phyloP scores from a whole-genome alignment of 768 basidiomycete species.

The Suillus occidentalis region DNA sequence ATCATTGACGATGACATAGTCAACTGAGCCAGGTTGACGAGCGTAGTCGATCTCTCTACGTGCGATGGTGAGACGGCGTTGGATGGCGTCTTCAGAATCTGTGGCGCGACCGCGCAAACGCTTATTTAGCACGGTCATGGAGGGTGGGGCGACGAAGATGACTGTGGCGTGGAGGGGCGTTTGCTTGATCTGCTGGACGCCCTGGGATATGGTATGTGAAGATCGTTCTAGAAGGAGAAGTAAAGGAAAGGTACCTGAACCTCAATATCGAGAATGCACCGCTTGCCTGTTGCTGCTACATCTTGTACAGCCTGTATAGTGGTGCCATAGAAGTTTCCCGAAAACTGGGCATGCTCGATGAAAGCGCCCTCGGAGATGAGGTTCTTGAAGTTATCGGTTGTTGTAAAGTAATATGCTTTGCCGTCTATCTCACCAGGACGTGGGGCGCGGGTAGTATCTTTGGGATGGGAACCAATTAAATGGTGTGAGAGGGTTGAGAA shows the following conservation, averaged over 20 bases:
- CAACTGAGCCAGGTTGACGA: constrained; percentile 68
- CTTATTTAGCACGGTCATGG: constrained; percentile 61
- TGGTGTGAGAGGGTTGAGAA: constrained; percentile 10
- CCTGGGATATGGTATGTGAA: constrained; percentile 46
- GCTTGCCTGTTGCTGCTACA: constrained; percentile 65
- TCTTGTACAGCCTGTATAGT: constrained; percentile 73
- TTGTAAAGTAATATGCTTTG: constrained; percentile 85
- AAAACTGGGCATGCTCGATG: constrained; percentile 94
- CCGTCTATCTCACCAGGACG: constrained; percentile 82
- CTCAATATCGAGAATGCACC: constrained; percentile 95
- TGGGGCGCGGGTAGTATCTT: constrained; percentile 88
- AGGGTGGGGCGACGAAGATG: constrained; percentile 90
- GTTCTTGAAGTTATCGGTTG: constrained; percentile 64
- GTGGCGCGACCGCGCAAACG: constrained; percentile 83
- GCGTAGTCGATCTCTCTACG: constrained; percentile 84
- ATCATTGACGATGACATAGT: constrained; percentile 89
- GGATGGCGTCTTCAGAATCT: constrained; percentile 70
- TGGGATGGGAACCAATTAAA: not conserved
- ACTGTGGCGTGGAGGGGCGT: constrained; percentile 83
- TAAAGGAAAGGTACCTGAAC: constrained; percentile 65
- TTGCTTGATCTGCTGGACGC: constrained; percentile 87
- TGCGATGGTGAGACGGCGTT: constrained; percentile 76
- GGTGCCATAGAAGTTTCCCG: constrained; percentile 91
- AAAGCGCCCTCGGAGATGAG: constrained; percentile 75
- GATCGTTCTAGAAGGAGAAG: constrained; percentile 11